phyloP scores from a whole-genome alignment of 2,329 filamentous ascomycete species.

The Xylariaceae sp. region DNA sequence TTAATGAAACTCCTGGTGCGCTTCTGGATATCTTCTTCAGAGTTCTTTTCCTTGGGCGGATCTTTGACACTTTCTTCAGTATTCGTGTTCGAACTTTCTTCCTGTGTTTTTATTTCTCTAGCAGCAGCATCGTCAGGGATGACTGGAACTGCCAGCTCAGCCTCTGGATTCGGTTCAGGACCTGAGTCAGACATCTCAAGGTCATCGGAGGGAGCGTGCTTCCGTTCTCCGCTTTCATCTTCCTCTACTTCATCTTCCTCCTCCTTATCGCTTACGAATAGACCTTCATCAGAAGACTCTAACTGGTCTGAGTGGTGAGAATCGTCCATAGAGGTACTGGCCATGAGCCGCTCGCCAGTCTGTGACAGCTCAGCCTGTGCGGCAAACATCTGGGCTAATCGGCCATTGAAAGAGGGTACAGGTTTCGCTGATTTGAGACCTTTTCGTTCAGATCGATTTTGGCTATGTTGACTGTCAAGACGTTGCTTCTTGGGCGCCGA shows the following conservation, averaged over 20 bases:
- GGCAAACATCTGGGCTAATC: slow-evolving; percentile 42
- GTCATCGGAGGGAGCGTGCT: slow-evolving; percentile 11
- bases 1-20: slow-evolving; percentile 46
- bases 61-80: slow-evolving; percentile 30
- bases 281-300: slow-evolving; percentile 27
- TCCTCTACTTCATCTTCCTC: slow-evolving; percentile 7
- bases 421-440: slow-evolving; percentile 23
- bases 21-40: slow-evolving; percentile 38
- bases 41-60: slow-evolving; percentile 21
- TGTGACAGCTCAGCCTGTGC: slow-evolving; percentile 30
- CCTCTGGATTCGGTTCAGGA: slow-evolving; percentile 14
- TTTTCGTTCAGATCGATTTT: slow-evolving; percentile 30
- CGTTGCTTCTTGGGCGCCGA: slow-evolving; percentile 46
- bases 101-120: slow-evolving; percentile 52
- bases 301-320: slow-evolving; percentile 23
- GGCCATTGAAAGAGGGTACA: slow-evolving; percentile 41
- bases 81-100: slow-evolving; percentile 31
- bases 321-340: slow-evolving; percentile 13
- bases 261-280: slow-evolving; percentile 31
- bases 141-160: slow-evolving; percentile 6
- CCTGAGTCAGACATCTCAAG: slow-evolving; percentile 13
- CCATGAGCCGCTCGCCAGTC: slow-evolving; percentile 10
- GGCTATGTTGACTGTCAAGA: slow-evolving; percentile 35
- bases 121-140: slow-evolving; percentile 36
- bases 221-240: slow-evolving; percentile 8